These are phyloP conservation scores for Globisporangium solare DNA, from an alignment of 352 stramenopile genomes.

Conservation along the genomic window DNA sequence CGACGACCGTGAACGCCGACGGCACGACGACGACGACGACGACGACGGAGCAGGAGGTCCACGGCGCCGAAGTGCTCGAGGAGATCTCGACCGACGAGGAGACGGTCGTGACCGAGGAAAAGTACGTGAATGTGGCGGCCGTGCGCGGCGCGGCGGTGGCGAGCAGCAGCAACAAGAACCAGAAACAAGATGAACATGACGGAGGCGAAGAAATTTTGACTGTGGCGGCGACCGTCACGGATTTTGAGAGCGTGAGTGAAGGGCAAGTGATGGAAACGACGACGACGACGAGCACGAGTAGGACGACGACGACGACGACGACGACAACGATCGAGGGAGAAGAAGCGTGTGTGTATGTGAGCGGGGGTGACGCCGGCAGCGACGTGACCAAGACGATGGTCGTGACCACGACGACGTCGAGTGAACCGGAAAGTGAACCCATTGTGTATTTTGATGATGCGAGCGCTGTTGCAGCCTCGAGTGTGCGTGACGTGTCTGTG, in stretches of 20 bases:
- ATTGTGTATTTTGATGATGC: conserved; percentile 9
- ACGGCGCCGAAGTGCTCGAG: conserved; percentile 18
- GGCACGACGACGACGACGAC: conserved; percentile 14
- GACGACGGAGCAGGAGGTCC: conserved; percentile 8
- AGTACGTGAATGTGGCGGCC: conserved; percentile 9
- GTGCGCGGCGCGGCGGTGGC: conserved; percentile 2
- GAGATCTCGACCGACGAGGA: conserved; percentile 15
- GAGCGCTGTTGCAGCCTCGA: background rate
- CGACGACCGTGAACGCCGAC: conserved; percentile 13
- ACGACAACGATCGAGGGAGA: conserved; percentile 24
- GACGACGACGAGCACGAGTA: conserved; percentile 7
- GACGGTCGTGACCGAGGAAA: conserved; percentile 5
- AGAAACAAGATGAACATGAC: background rate
- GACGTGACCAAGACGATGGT: background rate
- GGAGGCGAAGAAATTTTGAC: conserved; percentile 10
- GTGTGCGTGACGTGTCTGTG: conserved; percentile 3
- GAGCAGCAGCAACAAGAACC: background rate
- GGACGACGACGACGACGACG: conserved; percentile 20
- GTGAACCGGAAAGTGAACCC: conserved; percentile 12
- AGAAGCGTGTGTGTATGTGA: conserved; percentile 26
- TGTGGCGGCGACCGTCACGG: conserved; percentile 11
- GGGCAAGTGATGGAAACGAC: conserved; percentile 13
- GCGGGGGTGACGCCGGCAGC: background rate
- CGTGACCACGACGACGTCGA: background rate
- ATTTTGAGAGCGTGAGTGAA: conserved; percentile 19